Evolutionary conservation across 345 rosid species (phyloP), one percentile per base, ranked within the genome.

Genomic region (Salix exigua): DNA sequence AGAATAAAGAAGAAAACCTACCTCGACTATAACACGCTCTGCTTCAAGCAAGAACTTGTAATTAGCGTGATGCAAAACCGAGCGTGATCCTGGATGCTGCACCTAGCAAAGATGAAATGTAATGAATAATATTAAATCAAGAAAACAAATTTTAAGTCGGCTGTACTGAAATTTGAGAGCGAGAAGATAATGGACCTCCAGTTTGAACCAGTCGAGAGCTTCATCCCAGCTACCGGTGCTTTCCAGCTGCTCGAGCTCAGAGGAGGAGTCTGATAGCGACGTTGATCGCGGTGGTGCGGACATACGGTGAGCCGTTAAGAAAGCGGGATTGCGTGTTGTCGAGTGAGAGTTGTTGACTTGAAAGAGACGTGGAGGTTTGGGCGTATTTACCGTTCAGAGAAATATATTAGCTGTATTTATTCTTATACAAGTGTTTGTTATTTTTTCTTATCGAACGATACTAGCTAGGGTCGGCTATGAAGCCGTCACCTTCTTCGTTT

Each of bases 171-270:
- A 10, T 66, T 12, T 11, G 14, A n/a, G 23, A 73, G 53, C 4
- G 53, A 40, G 16, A 25, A 53, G 33, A n/a, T 51, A 26, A 16
- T 30, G 14, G 19, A 70, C 75, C 83, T 92, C 99, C 68, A 80
- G 50, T 86, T 92, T 84, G 79, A 88, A 87, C 97, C 97, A 94
- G 78, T 90, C 98, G 75, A 92, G 86, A 55, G 87, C 1, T 2
- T 67, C 87, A 79, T 92, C 94, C 97, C 97, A 94, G 83, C 94
- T 88, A 65, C 91, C 92, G 64, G 89, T 81, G 70, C 87, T 89
- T 31, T 94, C 97, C 87, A 91, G 88, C 89, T 80, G 87, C 78
- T 91, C 92, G 77, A 88, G 80, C 48, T 86, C 81, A 16, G 66
- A 84, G 28, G 85, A 64, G 71, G 88, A 76, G 81, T 77, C 88